Evolutionary conservation across 805 yeast species (phyloP).

Genomic region (Saturnispora ahearnii): DNA sequence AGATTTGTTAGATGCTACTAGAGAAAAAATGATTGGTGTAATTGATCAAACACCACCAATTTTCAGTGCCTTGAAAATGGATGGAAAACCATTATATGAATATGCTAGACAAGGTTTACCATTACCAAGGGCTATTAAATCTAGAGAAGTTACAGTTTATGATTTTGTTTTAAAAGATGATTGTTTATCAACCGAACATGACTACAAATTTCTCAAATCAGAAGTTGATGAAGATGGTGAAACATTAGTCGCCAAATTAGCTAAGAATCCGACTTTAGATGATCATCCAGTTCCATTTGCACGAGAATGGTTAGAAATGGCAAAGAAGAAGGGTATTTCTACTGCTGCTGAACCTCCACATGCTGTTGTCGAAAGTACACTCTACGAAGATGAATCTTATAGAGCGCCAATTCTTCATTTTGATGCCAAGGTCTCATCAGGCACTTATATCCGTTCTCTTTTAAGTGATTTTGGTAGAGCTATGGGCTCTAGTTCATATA

Average conservation of each 20-base stretch:
- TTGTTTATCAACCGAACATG: constrained; percentile 46
- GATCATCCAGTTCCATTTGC: constrained; percentile 57
- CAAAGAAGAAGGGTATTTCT: constrained; percentile 24
- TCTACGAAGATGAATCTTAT: constrained; percentile 30
- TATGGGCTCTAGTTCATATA: constrained; percentile 71
- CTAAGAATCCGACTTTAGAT: constrained; percentile 45
- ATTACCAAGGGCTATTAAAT: constrained; percentile 73
- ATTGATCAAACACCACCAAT: constrained; percentile 90
- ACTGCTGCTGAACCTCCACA: constrained; percentile 30
- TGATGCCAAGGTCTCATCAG: constrained; percentile 77
- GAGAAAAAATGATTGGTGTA: constrained; percentile 66
- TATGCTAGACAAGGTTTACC: constrained; percentile 87
- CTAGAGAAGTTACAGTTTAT: constrained; percentile 58
- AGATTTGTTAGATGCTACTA: constrained; percentile 40
- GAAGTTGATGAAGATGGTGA: constrained; percentile 40
- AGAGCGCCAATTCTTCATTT: constrained; percentile 67
- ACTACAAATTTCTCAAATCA: constrained; percentile 38
- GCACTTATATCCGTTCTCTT: constrained; percentile 87
- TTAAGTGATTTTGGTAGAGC: constrained; percentile 85
- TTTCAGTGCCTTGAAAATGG: constrained; percentile 86
- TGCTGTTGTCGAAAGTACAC: constrained; percentile 29
- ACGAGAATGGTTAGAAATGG: constrained; percentile 40
- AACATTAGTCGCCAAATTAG: constrained; percentile 31
- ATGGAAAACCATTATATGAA: constrained; percentile 89
- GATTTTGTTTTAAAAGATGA: constrained; percentile 46